Evolutionary conservation across 805 yeast species (phyloP), one percentile per base, ranked within the genome.

Genomic region (Starmerella floris): DNA sequence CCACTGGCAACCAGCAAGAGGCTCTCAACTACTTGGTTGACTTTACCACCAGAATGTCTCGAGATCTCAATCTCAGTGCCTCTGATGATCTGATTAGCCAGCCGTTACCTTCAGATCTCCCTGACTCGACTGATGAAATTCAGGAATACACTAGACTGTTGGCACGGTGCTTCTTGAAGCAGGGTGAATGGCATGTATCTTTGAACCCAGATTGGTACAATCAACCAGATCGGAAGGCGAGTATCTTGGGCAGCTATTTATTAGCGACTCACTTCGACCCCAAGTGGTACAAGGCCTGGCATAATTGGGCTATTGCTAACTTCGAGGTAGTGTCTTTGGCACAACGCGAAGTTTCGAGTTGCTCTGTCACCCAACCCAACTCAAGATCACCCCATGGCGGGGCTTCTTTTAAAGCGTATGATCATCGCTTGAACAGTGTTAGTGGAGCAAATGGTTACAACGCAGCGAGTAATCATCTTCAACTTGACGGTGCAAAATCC

Each of bases 221-320:
- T 9, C 81, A 77, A 48, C 60, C 66, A 5, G 62, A 55, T n/a
- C 67, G 70, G 30, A 77, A 87, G 1, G 87, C 84, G 35, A 80
- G 87, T 1, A 84, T 91, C 50, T 64, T 91, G 45, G 95, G 96
- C 11, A 85, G 96, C 0, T 91, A 83, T 58, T 65, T 91, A 42
- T 67, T 91, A 50, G 97, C 98, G 0, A 88, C 98, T 0, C 95
- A 87, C 58, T 88, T 91, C 61, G 96, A 91, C 58, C 69, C 74
- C 28, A 72, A 74, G 21, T 91, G 98, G 95, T 91, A 91, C 56
- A 91, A 93, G 57, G 98, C 97, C 16, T 93, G 98, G 98, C 99
- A 91, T 59, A 88, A 85, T 57, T 91, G 99, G 99, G 98, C 98
- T 0, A 67, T 93, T 56, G 96, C 97, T 1, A 91, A 93, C 61